Conservation (phyloP, 2,329 filamentous ascomycete species). For the Claviceps quebecensis region DNA sequence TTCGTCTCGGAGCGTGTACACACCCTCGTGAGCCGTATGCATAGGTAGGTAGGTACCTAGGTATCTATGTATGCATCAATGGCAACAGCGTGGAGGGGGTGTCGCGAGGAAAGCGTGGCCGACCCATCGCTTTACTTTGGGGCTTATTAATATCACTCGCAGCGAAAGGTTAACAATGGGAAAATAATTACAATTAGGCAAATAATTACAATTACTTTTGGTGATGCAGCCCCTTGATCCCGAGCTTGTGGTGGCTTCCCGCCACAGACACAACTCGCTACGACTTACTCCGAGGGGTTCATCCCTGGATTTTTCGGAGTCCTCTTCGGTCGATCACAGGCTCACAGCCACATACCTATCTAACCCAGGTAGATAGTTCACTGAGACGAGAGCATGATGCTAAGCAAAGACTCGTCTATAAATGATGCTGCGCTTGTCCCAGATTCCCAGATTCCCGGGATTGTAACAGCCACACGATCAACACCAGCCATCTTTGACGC, state of each 20-base stretch:
- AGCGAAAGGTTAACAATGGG: constrained; percentile 1
- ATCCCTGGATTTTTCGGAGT: not conserved
- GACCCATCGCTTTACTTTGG: not conserved
- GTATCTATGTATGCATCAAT: not conserved
- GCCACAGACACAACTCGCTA: constrained; percentile 1
- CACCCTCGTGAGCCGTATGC: not conserved
- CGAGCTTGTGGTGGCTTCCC: not conserved
- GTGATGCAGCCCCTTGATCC: constrained; percentile 1
- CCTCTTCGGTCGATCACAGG: not conserved
- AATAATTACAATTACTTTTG: not conserved
- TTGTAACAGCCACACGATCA: not conserved
- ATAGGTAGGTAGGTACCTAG: no score
- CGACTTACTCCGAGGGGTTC: not conserved
- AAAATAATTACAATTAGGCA: not conserved
- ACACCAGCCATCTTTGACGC: constrained; percentile 1
- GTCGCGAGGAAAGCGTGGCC: constrained; percentile 4
- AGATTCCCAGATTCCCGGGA: not conserved
- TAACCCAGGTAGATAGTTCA: not conserved
- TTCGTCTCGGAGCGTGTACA: not conserved
- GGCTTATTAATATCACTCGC: not conserved
- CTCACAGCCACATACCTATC: not conserved
- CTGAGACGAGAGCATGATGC: not conserved
- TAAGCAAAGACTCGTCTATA: not conserved
- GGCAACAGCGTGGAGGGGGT: not conserved
- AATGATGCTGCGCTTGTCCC: constrained; percentile 1